A percentile compares a stretch with the other conserved stretches of the same genome.
Conservation (phyloP, 805 yeast genomes). For the Wickerhamiella azyma region DNA sequence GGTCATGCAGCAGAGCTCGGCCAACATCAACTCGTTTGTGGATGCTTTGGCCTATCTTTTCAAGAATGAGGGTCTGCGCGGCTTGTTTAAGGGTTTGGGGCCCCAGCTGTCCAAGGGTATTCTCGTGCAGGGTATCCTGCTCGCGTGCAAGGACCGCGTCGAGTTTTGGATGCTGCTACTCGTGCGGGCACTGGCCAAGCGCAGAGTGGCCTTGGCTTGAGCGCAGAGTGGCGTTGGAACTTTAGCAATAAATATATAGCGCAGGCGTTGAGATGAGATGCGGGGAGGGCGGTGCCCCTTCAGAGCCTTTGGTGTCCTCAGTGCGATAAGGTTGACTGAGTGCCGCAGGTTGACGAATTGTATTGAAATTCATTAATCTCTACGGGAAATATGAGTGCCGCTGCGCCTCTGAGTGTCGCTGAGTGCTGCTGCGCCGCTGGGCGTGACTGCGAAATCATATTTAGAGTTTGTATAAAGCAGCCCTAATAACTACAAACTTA, state of each 20-base stretch:
- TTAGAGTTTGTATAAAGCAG: too few relatives aligned
- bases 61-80: conserved; percentile 46
- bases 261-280: too few relatives aligned
- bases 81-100: conserved; percentile 66
- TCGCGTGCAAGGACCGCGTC: conserved; percentile 65
- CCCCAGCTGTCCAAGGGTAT: conserved; percentile 76
- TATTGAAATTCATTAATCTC: too few relatives aligned
- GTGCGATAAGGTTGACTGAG: too few relatives aligned
- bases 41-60: conserved; percentile 48
- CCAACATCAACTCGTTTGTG: conserved; percentile 41
- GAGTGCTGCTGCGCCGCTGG: too few relatives aligned
- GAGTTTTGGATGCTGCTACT: conserved; percentile 23
- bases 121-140: conserved; percentile 68
- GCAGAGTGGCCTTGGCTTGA: background rate
- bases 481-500: too few relatives aligned
- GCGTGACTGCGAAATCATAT: too few relatives aligned
- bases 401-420: too few relatives aligned
- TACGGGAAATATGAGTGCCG: too few relatives aligned
- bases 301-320: too few relatives aligned
- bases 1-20: conserved; percentile 53
- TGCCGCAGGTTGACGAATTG: too few relatives aligned
- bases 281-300: too few relatives aligned
- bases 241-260: background rate
- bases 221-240: background rate
- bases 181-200: conserved; percentile 12